A percentile compares a stretch with the other conserved stretches of the same genome.
These are phyloP conservation scores for Exidia glandulosa DNA, from an alignment of 768 basidiomycete genomes.

Conservation along the genomic window DNA sequence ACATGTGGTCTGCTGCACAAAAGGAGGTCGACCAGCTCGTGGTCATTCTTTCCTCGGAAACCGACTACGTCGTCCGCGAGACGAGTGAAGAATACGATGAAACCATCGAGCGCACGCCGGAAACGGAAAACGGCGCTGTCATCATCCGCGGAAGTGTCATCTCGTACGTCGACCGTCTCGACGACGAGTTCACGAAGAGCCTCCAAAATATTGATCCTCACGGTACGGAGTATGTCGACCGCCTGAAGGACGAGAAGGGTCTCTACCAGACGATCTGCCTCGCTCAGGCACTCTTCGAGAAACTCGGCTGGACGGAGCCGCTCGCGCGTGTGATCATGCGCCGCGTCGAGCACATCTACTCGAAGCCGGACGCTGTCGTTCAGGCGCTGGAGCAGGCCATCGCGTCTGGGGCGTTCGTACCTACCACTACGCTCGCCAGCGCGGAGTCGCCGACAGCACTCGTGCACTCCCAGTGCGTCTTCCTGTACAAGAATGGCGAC, in stretches of 20 bases:
- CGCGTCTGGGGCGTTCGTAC: conserved; percentile 45
- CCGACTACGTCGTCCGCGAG: conserved; percentile 77
- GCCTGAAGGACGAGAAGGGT: conserved; percentile 90
- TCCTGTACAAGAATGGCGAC: conserved; percentile 87
- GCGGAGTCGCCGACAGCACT: conserved; percentile 57
- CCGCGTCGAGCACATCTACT: conserved; percentile 94
- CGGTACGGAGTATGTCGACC: conserved; percentile 96
- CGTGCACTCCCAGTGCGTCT: conserved; percentile 79
- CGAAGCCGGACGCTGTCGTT: conserved; percentile 93
- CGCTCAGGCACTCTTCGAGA: conserved; percentile 86
- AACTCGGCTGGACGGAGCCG: conserved; percentile 62
- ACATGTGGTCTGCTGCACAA: conserved; percentile 82
- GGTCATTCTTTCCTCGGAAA: conserved; percentile 58
- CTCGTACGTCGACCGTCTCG: conserved; percentile 89
- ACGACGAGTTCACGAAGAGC: conserved; percentile 96
- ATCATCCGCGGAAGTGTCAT: conserved; percentile 91
- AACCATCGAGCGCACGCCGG: conserved; percentile 67
- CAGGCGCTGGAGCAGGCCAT: conserved; percentile 75
- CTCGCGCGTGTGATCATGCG: conserved; percentile 87
- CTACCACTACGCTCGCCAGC: conserved; percentile 46
- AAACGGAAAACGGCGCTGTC: conserved; percentile 62
- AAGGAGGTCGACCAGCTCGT: conserved; percentile 83
- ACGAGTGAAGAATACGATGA: conserved; percentile 88
- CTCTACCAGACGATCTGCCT: conserved; percentile 90
- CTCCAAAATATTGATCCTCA: conserved; percentile 98